phyloP scores from a whole-genome alignment of 345 rosid species.

The Brassica napus region Da-Ae NC_063445.1:58014001-58014500 shows the following conservation, averaged over 20 bases:
- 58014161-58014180: background rate
- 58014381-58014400: slow-evolving; percentile 15
- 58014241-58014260: background rate
- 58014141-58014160: background rate
- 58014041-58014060: slow-evolving; percentile 11
- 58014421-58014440: background rate
- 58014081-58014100: background rate
- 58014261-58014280: background rate
- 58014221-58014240: background rate
- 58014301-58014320: background rate
- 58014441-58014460: background rate
- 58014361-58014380: slow-evolving; percentile 11
- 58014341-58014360: background rate
- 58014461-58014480: background rate
- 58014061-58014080: background rate
- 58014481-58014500: background rate
- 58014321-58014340: background rate
- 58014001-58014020: background rate
- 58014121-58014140: background rate
- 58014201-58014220: background rate
- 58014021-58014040: slow-evolving; percentile 5
- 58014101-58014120: background rate
- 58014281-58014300: slow-evolving; percentile 13
- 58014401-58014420: slow-evolving; percentile 9
- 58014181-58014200: background rate